These are phyloP conservation scores for Hirsutella thompsonii DNA, from an alignment of 2,329 filamentous ascomycete species.

Conservation along the genomic window DNA sequence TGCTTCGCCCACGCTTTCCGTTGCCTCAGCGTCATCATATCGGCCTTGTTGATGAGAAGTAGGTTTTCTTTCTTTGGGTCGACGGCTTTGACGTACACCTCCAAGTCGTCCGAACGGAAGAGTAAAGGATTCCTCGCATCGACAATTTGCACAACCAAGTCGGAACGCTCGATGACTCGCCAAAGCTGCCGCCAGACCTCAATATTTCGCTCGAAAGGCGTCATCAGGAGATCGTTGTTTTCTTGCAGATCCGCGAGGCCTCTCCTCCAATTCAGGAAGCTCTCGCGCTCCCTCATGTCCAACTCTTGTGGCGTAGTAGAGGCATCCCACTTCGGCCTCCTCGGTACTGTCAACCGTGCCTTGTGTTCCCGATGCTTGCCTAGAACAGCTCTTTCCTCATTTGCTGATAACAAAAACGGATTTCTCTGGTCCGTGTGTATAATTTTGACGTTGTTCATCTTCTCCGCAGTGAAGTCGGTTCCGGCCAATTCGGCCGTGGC, in stretches of 20 bases:
- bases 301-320: conserved; percentile 73
- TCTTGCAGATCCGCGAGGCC: conserved; percentile 88
- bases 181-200: conserved; percentile 97
- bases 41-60: conserved; percentile 92
- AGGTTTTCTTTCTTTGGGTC: conserved; percentile 81
- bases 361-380: conserved; percentile 77
- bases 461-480: conserved; percentile 97
- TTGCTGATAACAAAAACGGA: conserved; percentile 75
- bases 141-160: conserved; percentile 94
- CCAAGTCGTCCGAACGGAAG: conserved; percentile 88
- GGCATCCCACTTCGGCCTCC: conserved; percentile 79
- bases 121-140: conserved; percentile 90
- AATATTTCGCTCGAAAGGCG: conserved; percentile 90
- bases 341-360: conserved; percentile 70
- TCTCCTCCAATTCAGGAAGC: conserved; percentile 76
- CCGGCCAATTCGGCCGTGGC: conserved; percentile 93
- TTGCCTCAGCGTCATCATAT: conserved; percentile 92
- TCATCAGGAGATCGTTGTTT: conserved; percentile 89
- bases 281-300: conserved; percentile 65
- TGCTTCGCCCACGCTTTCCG: conserved; percentile 75
- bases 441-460: conserved; percentile 98
- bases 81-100: conserved; percentile 87
- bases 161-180: conserved; percentile 94
- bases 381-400: conserved; percentile 66
- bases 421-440: conserved; percentile 96